Percentiles rank a stretch among this genome's conserved stretches.
Conservation (phyloP, 345 rosid genomes). For the Moricandia moricandioides region DNA sequence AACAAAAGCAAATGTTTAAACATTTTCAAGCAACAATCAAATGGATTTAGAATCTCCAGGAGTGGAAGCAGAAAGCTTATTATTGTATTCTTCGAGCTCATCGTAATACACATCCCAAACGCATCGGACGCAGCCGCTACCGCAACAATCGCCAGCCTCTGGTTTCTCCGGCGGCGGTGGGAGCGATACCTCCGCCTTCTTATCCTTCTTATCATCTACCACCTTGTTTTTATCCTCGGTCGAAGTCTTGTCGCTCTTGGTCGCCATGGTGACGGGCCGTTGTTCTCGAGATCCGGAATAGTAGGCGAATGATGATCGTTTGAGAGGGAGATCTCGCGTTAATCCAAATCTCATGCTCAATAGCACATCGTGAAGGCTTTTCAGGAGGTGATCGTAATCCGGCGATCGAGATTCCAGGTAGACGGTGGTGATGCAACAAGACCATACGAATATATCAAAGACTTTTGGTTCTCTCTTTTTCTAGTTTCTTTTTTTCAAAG, state of each 20-base stretch:
- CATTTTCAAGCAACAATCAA: background rate
- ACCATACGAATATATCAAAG: constrained; percentile 17
- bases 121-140: constrained; percentile 91
- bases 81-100: constrained; percentile 71
- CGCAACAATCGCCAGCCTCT: constrained; percentile 94
- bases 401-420: constrained; percentile 25
- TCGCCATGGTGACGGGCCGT: constrained; percentile 27
- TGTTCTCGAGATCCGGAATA: constrained; percentile 16
- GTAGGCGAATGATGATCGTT: constrained; percentile 19
- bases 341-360: constrained; percentile 29
- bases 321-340: constrained; percentile 13
- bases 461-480: background rate
- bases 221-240: constrained; percentile 3
- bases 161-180: constrained; percentile 95
- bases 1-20: background rate
- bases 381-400: background rate
- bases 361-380: constrained; percentile 15
- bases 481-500: background rate
- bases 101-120: constrained; percentile 96
- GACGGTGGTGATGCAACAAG: background rate
- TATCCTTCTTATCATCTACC: constrained; percentile 13
- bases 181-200: constrained; percentile 13
- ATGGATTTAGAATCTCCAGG: constrained; percentile 5
- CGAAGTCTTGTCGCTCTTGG: constrained; percentile 3
- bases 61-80: constrained; percentile 30